These are phyloP conservation scores for Aspergillus mulundensis DNA, from an alignment of 495 filamentous ascomycete species.

Conservation along the genomic window DNA sequence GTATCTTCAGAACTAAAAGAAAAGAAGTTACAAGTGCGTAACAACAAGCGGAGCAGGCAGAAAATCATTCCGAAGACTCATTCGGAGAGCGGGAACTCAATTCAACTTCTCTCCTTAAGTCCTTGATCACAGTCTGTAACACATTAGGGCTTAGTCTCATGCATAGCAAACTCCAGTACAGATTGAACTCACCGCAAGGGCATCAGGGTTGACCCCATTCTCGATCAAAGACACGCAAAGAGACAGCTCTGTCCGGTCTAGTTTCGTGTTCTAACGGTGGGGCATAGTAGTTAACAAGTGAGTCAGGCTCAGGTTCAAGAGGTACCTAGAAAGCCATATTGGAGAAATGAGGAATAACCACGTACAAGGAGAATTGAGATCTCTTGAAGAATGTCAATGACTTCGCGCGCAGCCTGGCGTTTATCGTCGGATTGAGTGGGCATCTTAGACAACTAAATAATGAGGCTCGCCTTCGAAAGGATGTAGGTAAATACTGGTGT, in stretches of 20 bases:
- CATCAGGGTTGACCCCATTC: constrained; percentile 95
- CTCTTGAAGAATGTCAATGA: constrained; percentile 92
- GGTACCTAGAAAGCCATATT: neutral
- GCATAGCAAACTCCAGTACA: neutral
- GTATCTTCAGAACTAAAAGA: constrained; percentile 14
- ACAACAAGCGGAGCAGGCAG: neutral
- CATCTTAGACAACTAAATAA: constrained; percentile 19
- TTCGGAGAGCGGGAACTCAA: constrained; percentile 17
- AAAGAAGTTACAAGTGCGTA: constrained; percentile 2
- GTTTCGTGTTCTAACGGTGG: constrained; percentile 66
- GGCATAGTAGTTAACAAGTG: constrained; percentile 1
- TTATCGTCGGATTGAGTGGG: constrained; percentile 56
- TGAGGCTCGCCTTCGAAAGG: neutral
- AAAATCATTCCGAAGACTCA: constrained; percentile 21
- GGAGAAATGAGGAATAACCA: constrained; percentile 6
- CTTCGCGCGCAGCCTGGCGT: constrained; percentile 87
- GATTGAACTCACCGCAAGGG: constrained; percentile 67
- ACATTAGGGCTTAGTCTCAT: neutral
- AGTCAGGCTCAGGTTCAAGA: neutral
- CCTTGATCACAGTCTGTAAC: constrained; percentile 64
- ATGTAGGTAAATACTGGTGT: neutral
- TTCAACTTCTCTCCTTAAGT: constrained; percentile 59
- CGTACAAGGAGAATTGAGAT: constrained; percentile 83
- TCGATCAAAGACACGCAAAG: constrained; percentile 95
- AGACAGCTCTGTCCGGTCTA: constrained; percentile 84